Percentiles rank a stretch among this genome's conserved stretches.
Conservation (phyloP, 1,284 basidiomycete species). For the Cerrena zonata region DNA sequence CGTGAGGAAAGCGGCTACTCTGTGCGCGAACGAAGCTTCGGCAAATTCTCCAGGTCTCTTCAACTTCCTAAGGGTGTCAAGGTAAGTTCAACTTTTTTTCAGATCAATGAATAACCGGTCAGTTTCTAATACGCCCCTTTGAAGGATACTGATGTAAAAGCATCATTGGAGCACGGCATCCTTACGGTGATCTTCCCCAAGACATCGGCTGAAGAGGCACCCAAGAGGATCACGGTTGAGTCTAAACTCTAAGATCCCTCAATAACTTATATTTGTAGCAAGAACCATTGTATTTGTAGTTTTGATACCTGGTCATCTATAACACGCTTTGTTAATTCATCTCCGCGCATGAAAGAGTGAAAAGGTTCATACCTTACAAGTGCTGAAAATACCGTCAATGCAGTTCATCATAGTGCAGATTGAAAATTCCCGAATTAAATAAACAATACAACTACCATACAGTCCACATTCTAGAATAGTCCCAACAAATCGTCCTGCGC, state of each 20-base stretch:
- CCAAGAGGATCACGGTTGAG: conserved; percentile 36
- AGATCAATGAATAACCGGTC: neutral
- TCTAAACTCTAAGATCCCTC: too few species aligned
- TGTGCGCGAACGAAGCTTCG: conserved; percentile 45
- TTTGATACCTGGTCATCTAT: too few species aligned
- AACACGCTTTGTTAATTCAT: too few species aligned
- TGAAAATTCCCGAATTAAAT: too few species aligned
- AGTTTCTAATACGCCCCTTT: conserved; percentile 7
- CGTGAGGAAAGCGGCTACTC: conserved; percentile 39
- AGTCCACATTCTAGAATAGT: conserved; percentile 4
- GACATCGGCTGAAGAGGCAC: conserved; percentile 28
- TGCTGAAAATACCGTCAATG: too few species aligned
- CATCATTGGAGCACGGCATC: conserved; percentile 39
- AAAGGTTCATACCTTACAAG: too few species aligned
- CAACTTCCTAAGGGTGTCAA: conserved; percentile 43
- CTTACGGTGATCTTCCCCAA: conserved; percentile 42
- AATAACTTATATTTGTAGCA: too few species aligned
- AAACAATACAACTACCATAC: neutral
- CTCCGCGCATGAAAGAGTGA: too few species aligned
- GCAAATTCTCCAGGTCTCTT: conserved; percentile 42
- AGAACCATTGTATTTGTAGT: too few species aligned
- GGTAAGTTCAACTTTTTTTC: conserved; percentile 25
- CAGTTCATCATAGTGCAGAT: too few species aligned
- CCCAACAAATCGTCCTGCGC: conserved; percentile 4
- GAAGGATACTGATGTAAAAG: conserved; percentile 38